phyloP scores from a whole-genome alignment of 345 rosid species.

The Punica granatum region DNA sequence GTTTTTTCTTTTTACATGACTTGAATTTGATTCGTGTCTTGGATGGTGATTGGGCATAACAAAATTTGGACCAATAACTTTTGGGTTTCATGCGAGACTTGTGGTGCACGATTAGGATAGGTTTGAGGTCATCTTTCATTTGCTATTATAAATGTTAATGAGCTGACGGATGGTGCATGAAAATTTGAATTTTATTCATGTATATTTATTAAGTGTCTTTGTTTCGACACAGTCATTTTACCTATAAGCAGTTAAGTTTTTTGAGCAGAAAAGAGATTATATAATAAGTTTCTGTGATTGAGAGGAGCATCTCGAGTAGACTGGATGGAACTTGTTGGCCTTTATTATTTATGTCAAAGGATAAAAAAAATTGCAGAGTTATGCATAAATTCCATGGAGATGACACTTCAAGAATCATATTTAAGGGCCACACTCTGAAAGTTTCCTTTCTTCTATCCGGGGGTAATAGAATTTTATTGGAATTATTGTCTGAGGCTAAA shows the following conservation, averaged over 20 bases:
- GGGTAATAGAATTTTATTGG: not conserved
- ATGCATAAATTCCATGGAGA: not conserved
- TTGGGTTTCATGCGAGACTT: not conserved
- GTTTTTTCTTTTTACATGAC: too few relatives aligned
- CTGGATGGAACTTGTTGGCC: not conserved
- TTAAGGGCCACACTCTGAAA: not conserved
- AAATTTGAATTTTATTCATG: too few relatives aligned
- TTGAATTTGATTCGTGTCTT: not conserved
- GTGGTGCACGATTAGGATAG: not conserved
- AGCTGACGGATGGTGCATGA: too few relatives aligned
- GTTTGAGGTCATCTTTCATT: not conserved
- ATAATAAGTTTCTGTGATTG: not conserved
- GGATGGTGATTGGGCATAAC: not conserved
- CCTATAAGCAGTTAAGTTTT: not conserved
- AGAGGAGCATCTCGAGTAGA: not conserved
- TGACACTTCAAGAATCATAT: not conserved
- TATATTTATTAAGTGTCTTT: too few relatives aligned
- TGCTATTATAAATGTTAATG: not conserved
- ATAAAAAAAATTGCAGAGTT: not conserved
- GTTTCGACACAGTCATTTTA: too few relatives aligned
- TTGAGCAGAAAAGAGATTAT: not conserved
- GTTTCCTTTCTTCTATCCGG: not conserved
- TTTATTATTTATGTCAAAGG: not conserved
- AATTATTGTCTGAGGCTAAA: too few relatives aligned
- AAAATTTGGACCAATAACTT: not conserved